Base-by-base conservation (phyloP, 495 filamentous ascomycete species). In the Penicillium desertorum region DNA sequence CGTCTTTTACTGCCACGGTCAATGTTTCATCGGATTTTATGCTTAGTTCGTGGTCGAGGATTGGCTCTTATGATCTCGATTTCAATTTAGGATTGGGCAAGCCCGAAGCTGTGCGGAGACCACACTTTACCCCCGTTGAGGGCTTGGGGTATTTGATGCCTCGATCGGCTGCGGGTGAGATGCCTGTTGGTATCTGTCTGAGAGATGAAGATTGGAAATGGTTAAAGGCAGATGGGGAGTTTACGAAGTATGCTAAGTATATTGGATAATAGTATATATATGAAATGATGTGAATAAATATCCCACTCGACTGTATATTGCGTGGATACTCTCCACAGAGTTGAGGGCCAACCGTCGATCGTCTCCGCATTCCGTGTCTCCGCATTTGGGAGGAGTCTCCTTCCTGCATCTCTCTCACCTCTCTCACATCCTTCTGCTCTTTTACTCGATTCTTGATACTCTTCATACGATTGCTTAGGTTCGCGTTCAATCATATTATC, bases 21-120 rank as follows among this genome's bases (percentile, higher is more conserved):
- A 45, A 77, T 37, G 66, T 72, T 27, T 64, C 69, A 1, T 54
- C 49, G 20, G 81, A 83, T 53, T 56, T 83, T 9, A 74, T 78
- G 71, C 45, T 84, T 5, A 81, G 77, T 60, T 85, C 80, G 9
- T 86, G 81, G 83, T 68, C 77, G 0, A 77, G 78, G 41, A 48
- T 78, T 19, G 61, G 73, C 17, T 75, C 62, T 58, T 80, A 79
- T 57, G 61, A 67, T 0, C 62, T 79, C 11, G 76, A 83, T 59
- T 84, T 83, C 39, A 68, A 69, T n/a, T 34, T 79, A 6, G 77
- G 73, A 7, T 59, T 83, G 19, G 83, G 81, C 1, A 68, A 62
- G 43, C 79, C 81, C 3, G 73, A 74, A 47, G 68, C 72, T 7
- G 81, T 82, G 43, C 57, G 82, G 6, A 69, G 81, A 57, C 82